Evolutionary conservation across 805 yeast genomes (phyloP).

Genomic region (Clavispora phyllophila): DNA sequence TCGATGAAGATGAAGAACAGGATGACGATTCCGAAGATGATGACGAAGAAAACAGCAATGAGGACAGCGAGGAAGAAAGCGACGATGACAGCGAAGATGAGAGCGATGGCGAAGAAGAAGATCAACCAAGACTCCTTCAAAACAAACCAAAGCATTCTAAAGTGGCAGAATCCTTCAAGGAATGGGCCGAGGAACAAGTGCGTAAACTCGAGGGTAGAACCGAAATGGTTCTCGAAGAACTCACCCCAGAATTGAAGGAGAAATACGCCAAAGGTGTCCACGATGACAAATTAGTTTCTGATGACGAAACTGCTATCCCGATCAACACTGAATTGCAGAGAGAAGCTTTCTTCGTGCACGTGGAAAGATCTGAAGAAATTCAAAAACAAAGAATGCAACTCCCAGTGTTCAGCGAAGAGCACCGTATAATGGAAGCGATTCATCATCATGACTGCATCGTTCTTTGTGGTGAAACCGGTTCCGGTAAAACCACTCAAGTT

Average conservation of each 20-base stretch:
- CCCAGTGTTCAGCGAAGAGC: conserved; percentile 91
- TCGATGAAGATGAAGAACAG: conserved; percentile 18
- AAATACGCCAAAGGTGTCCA: conserved; percentile 59
- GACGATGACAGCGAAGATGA: conserved; percentile 26
- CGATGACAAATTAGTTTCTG: conserved; percentile 45
- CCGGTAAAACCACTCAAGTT: conserved; percentile 97
- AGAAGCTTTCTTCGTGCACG: conserved; percentile 62
- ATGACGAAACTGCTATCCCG: conserved; percentile 56
- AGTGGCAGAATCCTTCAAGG: conserved; percentile 58
- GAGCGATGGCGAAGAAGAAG: conserved; percentile 25
- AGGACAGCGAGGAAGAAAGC: conserved; percentile 26
- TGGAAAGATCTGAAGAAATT: conserved; percentile 60
- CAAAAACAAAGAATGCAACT: conserved; percentile 64
- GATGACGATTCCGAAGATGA: conserved; percentile 24
- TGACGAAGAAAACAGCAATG: conserved; percentile 25
- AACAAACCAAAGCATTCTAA: conserved; percentile 43
- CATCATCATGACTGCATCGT: conserved; percentile 87
- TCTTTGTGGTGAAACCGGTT: conserved; percentile 96
- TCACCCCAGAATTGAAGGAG: conserved; percentile 43
- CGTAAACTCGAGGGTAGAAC: conserved; percentile 56
- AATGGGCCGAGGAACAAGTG: conserved; percentile 81
- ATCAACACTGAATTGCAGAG: conserved; percentile 50
- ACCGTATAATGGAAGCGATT: conserved; percentile 90
- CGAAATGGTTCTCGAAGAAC: conserved; percentile 41
- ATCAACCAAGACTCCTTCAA: conserved; percentile 27